Base-by-base conservation (phyloP, 2,329 filamentous ascomycete genomes). In the Erysiphe pulchra region DNA sequence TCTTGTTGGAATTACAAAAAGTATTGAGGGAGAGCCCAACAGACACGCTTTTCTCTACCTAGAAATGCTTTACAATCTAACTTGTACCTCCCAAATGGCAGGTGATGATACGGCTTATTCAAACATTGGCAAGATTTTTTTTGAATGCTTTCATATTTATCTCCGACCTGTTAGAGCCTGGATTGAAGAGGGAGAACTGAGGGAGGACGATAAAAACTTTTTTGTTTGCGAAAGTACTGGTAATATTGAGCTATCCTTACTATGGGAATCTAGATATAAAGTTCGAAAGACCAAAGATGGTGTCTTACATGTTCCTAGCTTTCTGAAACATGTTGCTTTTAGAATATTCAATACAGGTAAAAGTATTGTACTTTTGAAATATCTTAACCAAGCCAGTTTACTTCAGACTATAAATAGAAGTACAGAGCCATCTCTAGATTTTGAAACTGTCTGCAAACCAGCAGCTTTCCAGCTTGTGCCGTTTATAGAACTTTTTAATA, bases 321-420 rank as follows among this genome's bases (percentile, higher is more conserved):
- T 93, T 51, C 66, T 94, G 4, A 72, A 76, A 36, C 69, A 77
- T 2, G 71, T 77, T 1, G 74, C 73, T 0, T 63, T 65, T 20
- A 80, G 76, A 50, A 83, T 94, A 34, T 87, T 93, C 54, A 84
- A 77, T 1, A 77, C 83, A 1, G 87, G 87, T 0, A 94, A 94
- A 60, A 92, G 80, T 53, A 77, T 90, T 46, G 73, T 90, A 1
- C 79, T 94, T 40, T 63, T 94, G n/a, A 77, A 77, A 49, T 71
- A 78, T 42, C 65, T 93, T 11, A 73, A 75, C 37, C 65, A 69
- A 46, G 65, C 70, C 48, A 58, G 64, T 43, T 53, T 60, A 43
- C 42, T 55, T 53, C 54, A 50, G 47, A 57, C 49, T 42, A 60
- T 52, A 45, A 55, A 46, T 55, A 57, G 46, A 47, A 60, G 49